Evolutionary conservation across 768 basidiomycete species (phyloP).

Genomic region (Boletus subparvulus): DNA sequence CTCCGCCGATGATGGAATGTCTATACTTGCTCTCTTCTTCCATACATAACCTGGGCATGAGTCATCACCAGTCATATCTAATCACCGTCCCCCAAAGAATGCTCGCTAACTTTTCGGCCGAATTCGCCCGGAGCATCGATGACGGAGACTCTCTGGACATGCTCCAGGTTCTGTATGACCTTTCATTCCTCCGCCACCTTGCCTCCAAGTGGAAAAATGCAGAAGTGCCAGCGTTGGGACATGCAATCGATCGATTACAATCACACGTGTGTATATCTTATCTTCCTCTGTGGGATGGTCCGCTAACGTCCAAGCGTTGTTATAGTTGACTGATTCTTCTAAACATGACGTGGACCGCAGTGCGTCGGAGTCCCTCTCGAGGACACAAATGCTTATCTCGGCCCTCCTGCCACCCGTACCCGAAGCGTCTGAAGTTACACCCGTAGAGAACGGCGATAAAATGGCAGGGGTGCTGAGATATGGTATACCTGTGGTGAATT

Average conservation of each 20-base stretch:
- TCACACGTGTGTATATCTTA: slow-evolving; percentile 27
- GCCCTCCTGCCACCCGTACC: slow-evolving; percentile 48
- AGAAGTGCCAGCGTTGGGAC: slow-evolving; percentile 24
- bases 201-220: slow-evolving; percentile 31
- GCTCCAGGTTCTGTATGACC: slow-evolving; percentile 42
- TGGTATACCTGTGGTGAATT: slow-evolving; percentile 52
- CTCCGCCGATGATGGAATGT: slow-evolving; percentile 52
- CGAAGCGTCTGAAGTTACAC: slow-evolving; percentile 16
- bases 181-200: slow-evolving; percentile 49
- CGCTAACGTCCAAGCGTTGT: slow-evolving; percentile 3
- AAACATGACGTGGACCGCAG: slow-evolving; percentile 26
- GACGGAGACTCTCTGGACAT: slow-evolving; percentile 29
- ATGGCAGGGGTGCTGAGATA: slow-evolving; percentile 47
- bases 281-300: not conserved
- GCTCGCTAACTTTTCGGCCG: slow-evolving; percentile 36
- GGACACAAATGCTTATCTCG: slow-evolving; percentile 63
- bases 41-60: slow-evolving; percentile 55
- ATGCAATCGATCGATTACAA: slow-evolving; percentile 25
- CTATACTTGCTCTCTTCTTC: slow-evolving; percentile 53
- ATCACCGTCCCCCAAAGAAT: slow-evolving; percentile 38
- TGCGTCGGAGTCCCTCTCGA: slow-evolving; percentile 46
- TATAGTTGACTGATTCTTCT: slow-evolving; percentile 16
- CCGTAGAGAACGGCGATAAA: slow-evolving; percentile 36
- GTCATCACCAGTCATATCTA: slow-evolving; percentile 38
- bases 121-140: slow-evolving; percentile 34